Evolutionary conservation across 129 eudicot genomes (phyloP), one percentile per base, ranked within the genome.

Genomic region (Centrapalus pauciflorus): DNA sequence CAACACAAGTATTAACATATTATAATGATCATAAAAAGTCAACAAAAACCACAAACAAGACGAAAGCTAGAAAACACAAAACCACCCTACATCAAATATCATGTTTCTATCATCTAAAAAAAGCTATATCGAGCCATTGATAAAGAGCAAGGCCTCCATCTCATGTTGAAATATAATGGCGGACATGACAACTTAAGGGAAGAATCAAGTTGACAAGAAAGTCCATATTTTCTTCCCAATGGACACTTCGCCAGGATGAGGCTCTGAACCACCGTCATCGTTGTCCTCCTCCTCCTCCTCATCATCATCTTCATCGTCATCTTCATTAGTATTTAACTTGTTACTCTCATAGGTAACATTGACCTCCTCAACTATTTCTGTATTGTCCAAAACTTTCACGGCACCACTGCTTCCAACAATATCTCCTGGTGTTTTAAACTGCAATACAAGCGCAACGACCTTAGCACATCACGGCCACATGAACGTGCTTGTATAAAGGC

Each of bases 161-260:
- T n/a, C n/a, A n/a, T 17, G 11, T 46, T 48, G 54, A 48, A 48
- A 43, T 13, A 30, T 30, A 29, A 16, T 65, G 20, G 14, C 38
- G 37, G 10, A 32, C 7, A 14, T 11, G 30, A 2, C n/a, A n/a
- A n/a, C n/a, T n/a, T n/a, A n/a, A n/a, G n/a, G n/a, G n/a, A n/a
- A n/a, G n/a, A n/a, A 73, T 89, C 80, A 93, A 9, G 96, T 74
- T 16, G 99, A 85, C 66, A 93, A 76, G 70, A 89, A 93, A 3
- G 65, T 93, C 96, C 95, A 89, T 17, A 93, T 48, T 85, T 86
- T 87, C 79, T 74, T 83, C 51, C 83, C 70, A 13, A 92, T 54
- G 0, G 98, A 85, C 4, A 54, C 84, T 80, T 77, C 85, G 70
- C 95, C 95, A 55, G 95, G 83, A 58, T 85, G 79, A 32, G 69